Evolutionary conservation across 768 basidiomycete genomes (phyloP).

Genomic region (Kwoniella mangroviensis): DNA sequence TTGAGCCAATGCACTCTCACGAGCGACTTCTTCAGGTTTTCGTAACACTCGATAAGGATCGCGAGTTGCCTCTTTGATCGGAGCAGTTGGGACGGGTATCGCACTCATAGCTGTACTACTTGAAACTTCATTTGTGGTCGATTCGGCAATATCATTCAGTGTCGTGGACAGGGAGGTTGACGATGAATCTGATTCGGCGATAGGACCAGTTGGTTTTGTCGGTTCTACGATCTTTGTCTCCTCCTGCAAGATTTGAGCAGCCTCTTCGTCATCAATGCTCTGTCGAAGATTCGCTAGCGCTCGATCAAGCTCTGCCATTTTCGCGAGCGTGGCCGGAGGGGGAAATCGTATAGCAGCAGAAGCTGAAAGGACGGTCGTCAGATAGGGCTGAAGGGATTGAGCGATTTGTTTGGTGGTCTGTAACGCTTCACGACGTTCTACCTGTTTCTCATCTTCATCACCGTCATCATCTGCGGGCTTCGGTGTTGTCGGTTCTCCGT

Average conservation of each 20-base stretch:
- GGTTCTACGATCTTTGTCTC: constrained; percentile 58
- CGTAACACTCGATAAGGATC: constrained; percentile 61
- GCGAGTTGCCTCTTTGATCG: constrained; percentile 28
- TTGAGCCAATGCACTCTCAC: constrained; percentile 72
- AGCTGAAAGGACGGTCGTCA: constrained; percentile 85
- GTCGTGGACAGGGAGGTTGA: constrained; percentile 3
- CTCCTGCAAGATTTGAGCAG: constrained; percentile 64
- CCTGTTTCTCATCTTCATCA: constrained; percentile 34
- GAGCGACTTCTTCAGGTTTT: constrained; percentile 70
- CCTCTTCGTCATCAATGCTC: constrained; percentile 82
- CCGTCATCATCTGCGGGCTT: constrained; percentile 5
- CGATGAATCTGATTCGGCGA: constrained; percentile 13
- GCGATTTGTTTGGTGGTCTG: constrained; percentile 69
- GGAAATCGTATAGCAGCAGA: constrained; percentile 90
- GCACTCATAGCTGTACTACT: constrained; percentile 37
- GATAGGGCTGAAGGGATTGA: constrained; percentile 79
- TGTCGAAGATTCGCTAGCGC: constrained; percentile 71
- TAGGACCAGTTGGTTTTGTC: constrained; percentile 4
- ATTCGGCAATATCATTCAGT: constrained; percentile 7
- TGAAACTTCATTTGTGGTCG: constrained; percentile 18
- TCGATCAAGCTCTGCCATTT: constrained; percentile 87
- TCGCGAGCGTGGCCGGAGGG: constrained; percentile 82
- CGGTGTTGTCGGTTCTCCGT: constrained; percentile 8
- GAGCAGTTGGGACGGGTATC: constrained; percentile 14
- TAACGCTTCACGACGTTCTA: constrained; percentile 29